These are phyloP conservation scores for Oenanthe javanica DNA, from an alignment of 140 eudicot species.

Conservation along the genomic window DNA sequence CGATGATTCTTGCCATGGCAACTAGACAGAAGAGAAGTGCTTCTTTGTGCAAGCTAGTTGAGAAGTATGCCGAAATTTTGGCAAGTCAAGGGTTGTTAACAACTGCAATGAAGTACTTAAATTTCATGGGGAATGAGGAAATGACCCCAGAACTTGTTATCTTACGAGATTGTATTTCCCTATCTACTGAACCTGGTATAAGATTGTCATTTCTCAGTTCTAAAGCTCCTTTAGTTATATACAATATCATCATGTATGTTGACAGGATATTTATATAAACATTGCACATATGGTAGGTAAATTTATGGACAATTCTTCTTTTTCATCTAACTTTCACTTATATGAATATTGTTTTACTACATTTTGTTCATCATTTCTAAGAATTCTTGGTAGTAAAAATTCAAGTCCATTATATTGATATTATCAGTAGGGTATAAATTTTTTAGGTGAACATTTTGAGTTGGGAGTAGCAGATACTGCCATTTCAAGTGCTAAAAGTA, in stretches of 20 bases:
- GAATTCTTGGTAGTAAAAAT: neutral
- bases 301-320: neutral
- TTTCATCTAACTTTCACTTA: neutral
- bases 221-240: neutral
- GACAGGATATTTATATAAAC: neutral
- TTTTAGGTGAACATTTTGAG: neutral
- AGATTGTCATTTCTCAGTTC: neutral
- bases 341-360: neutral
- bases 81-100: constrained; percentile 93
- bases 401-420: neutral
- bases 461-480: neutral
- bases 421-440: neutral
- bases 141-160: constrained; percentile 82
- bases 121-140: constrained; percentile 78
- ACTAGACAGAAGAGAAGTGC: constrained; percentile 86
- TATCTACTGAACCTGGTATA: constrained; percentile 65
- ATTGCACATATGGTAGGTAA: neutral
- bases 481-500: neutral
- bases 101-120: constrained; percentile 82
- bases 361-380: neutral
- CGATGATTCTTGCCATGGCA: constrained; percentile 86
- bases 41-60: constrained; percentile 80
- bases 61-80: constrained; percentile 86
- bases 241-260: neutral
- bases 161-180: constrained; percentile 71